Percentiles rank a stretch among this genome's conserved stretches.
Evolutionary conservation across 2,329 filamentous ascomycete genomes (phyloP).

Genomic region (Paraphaeosphaeria sporulosa): DNA sequence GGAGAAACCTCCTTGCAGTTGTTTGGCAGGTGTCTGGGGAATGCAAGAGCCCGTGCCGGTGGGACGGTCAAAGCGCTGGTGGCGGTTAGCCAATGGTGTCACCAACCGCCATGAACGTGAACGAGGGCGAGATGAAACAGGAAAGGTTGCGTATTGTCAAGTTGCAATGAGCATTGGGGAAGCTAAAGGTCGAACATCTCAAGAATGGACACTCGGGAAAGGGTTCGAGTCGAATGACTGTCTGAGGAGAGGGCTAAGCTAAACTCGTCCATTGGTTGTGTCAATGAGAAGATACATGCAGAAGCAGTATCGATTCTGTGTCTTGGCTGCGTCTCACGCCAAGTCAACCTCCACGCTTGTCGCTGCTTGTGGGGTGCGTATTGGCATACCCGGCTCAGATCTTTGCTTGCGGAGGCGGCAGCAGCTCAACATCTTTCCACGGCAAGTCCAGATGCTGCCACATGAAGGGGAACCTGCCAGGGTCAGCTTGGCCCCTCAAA

Average conservation of each 20-base stretch:
- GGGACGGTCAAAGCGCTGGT: conserved; percentile 22
- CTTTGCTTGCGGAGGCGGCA: conserved; percentile 42
- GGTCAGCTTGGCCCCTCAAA: conserved; percentile 20
- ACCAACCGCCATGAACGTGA: conserved; percentile 8
- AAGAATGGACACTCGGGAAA: background rate
- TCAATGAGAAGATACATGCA: background rate
- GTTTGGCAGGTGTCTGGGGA: conserved; percentile 23
- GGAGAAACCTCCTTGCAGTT: conserved; percentile 10
- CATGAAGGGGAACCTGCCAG: conserved; percentile 69
- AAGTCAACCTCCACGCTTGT: background rate
- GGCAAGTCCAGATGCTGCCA: conserved; percentile 71
- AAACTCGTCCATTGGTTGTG: too few species aligned
- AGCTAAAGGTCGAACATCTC: background rate
- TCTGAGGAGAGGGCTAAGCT: background rate
- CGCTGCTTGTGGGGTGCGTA: background rate
- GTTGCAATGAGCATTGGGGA: background rate
- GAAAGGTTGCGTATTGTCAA: conserved; percentile 7
- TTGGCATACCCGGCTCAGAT: conserved; percentile 29
- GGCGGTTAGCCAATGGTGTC: conserved; percentile 11
- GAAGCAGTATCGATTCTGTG: background rate
- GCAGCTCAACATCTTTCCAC: conserved; percentile 62
- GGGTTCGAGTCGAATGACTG: background rate
- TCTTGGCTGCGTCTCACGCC: background rate
- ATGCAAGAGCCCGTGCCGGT: conserved; percentile 29
- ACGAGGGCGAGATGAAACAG: conserved; percentile 15